Conservation (phyloP, 2,329 filamentous ascomycete species). For the Septoria petroselini region DNA sequence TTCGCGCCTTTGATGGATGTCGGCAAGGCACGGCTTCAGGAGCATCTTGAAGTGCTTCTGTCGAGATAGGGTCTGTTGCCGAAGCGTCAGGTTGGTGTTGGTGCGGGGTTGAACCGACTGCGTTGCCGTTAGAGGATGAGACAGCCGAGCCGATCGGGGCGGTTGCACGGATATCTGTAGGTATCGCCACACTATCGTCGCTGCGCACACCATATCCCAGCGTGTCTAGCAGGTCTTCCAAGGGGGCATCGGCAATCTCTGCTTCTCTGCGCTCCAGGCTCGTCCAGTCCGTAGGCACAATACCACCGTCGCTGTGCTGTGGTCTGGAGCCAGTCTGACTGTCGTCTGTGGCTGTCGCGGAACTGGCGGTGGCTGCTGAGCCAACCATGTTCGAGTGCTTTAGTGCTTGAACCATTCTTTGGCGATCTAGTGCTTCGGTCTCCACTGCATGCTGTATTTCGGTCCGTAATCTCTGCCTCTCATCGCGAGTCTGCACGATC, state of each 20-base stretch:
- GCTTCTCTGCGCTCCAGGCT: conserved; percentile 33
- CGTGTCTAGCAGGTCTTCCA: conserved; percentile 45
- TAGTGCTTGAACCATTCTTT: background rate
- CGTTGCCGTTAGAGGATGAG: conserved; percentile 7
- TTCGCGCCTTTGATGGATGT: conserved; percentile 21
- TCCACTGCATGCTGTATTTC: conserved; percentile 36
- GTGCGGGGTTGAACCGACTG: conserved; percentile 27
- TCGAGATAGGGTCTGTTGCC: background rate
- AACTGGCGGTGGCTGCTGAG: background rate
- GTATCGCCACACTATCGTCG: background rate
- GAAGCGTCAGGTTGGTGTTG: conserved; percentile 23
- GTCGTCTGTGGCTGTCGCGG: too few relatives aligned
- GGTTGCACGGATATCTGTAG: conserved; percentile 3
- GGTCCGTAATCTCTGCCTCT: conserved; percentile 56
- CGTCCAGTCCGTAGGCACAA: conserved; percentile 34
- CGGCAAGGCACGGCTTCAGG: background rate
- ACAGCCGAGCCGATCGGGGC: conserved; percentile 10
- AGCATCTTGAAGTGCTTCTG: background rate
- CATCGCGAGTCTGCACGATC: conserved; percentile 60
- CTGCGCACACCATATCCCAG: conserved; percentile 40
- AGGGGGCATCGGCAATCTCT: conserved; percentile 38
- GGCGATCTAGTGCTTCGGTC: background rate
- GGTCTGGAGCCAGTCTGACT: too few relatives aligned
- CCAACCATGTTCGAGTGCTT: background rate
- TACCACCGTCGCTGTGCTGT: conserved; percentile 9